These are phyloP conservation scores for Gnaphalium uliginosum DNA, from an alignment of 129 eudicot genomes.

Conservation along the genomic window DNA sequence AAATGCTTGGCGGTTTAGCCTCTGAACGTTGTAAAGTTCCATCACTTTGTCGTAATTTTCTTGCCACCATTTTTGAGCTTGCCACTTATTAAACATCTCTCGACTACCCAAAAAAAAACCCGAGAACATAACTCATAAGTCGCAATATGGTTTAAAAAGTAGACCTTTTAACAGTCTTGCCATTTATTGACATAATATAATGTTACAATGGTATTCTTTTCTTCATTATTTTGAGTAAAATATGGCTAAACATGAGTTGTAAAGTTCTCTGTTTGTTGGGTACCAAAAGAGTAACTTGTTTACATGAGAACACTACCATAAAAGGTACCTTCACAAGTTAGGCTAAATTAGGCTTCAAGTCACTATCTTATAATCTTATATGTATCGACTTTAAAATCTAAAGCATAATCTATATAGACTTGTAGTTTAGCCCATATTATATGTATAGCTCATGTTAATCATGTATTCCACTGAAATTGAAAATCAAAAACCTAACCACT, in stretches of 20 bases:
- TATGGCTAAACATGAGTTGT: constrained; percentile 20
- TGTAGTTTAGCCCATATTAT: constrained; percentile 19
- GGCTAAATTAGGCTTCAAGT: constrained; percentile 31
- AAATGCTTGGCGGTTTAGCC: constrained; percentile 56
- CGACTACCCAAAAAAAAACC: constrained; percentile 37
- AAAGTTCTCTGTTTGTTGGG: constrained; percentile 18
- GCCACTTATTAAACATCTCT: constrained; percentile 66
- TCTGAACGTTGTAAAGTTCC: constrained; percentile 67
- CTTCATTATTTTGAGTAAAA: constrained; percentile 16
- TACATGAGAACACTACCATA: constrained; percentile 25
- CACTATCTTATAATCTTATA: constrained; percentile 24
- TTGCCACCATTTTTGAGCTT: constrained; percentile 78
- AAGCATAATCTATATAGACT: constrained; percentile 27
- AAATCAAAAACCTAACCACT: constrained; percentile 25
- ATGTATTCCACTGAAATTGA: constrained; percentile 27
- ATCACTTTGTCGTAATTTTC: constrained; percentile 63
- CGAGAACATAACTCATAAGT: constrained; percentile 9
- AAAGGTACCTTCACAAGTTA: constrained; percentile 30
- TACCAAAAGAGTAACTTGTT: constrained; percentile 11
- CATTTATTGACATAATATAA: neutral
- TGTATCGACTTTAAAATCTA: constrained; percentile 25
- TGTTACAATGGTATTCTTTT: neutral
- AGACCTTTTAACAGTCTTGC: neutral
- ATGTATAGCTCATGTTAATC: constrained; percentile 23
- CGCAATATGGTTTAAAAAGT: neutral